A percentile compares a stretch with the other conserved stretches of the same genome.
These are phyloP conservation scores for Debaryomyces castellii DNA, from an alignment of 805 yeast species.

Conservation along the genomic window DNA sequence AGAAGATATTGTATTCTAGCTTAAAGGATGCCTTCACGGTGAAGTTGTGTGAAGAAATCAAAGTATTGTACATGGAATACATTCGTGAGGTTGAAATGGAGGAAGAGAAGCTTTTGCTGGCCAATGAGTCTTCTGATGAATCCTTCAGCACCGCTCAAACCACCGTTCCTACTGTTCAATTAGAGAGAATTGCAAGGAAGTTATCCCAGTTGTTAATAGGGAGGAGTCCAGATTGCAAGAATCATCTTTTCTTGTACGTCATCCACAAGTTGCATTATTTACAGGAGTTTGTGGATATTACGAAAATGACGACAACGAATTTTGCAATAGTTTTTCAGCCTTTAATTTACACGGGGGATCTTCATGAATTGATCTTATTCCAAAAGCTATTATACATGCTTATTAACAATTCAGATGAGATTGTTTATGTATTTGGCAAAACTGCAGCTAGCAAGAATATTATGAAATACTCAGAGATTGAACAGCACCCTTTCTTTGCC, in stretches of 20 bases:
- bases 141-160: conserved; percentile 8
- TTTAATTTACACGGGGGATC: conserved; percentile 20
- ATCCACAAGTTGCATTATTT: conserved; percentile 14
- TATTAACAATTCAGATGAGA: conserved; percentile 12
- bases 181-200: conserved; percentile 3
- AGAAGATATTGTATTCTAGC: conserved; percentile 17
- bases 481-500: background rate
- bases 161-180: background rate
- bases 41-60: conserved; percentile 6
- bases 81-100: background rate
- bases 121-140: conserved; percentile 2
- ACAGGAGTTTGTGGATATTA: conserved; percentile 14
- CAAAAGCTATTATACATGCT: conserved; percentile 17
- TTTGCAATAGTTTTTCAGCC: conserved; percentile 33
- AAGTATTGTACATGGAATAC: conserved; percentile 1
- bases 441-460: background rate
- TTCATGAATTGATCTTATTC: conserved; percentile 13
- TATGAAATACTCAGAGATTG: background rate
- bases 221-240: conserved; percentile 13
- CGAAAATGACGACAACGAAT: conserved; percentile 29
- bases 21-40: conserved; percentile 8
- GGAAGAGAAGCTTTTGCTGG: conserved; percentile 8
- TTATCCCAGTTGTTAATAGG: background rate
- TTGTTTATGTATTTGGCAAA: background rate
- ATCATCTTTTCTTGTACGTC: conserved; percentile 17